Percentiles rank a stretch among this genome's conserved stretches.
Evolutionary conservation across 176 grass and related monocot species (phyloP).

Genomic region (Dendrocalamus sinicus): DNA sequence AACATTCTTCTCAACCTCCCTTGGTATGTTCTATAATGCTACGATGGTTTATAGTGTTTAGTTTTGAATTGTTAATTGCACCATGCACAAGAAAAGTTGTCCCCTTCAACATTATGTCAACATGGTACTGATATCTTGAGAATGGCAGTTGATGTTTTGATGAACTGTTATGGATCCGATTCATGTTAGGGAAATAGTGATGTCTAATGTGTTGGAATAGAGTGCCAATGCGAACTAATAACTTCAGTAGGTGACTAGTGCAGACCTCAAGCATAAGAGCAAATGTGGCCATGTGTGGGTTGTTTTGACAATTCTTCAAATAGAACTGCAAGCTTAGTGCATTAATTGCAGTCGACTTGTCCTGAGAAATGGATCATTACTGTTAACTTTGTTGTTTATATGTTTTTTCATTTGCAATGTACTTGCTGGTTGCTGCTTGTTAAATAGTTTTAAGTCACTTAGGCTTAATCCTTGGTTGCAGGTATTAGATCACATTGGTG

Average conservation of each 20-base stretch:
- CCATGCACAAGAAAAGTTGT: not conserved
- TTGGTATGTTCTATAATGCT: slow-evolving; percentile 4
- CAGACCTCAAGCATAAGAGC: not conserved
- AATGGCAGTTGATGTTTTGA: slow-evolving; percentile 13
- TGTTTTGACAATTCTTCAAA: slow-evolving; percentile 4
- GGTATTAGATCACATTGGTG: slow-evolving; percentile 70
- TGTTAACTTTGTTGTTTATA: not conserved
- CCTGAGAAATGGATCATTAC: slow-evolving; percentile 8
- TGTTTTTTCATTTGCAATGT: not conserved
- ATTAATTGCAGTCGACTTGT: not conserved
- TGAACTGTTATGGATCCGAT: not conserved
- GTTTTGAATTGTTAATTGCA: not conserved
- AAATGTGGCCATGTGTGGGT: not conserved
- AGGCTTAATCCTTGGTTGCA: slow-evolving; percentile 43
- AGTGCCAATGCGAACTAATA: not conserved
- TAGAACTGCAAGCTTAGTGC: not conserved
- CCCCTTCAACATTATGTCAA: not conserved
- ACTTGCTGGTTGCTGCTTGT: not conserved
- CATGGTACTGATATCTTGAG: slow-evolving; percentile 1
- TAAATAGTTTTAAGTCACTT: not conserved
- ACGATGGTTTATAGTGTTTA: not conserved
- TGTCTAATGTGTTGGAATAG: not conserved
- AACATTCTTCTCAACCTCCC: not conserved
- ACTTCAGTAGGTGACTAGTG: not conserved
- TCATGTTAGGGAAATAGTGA: not conserved